phyloP scores from a whole-genome alignment of 108 stramenopile genomes.

The Conticribra guillardii region DNA sequence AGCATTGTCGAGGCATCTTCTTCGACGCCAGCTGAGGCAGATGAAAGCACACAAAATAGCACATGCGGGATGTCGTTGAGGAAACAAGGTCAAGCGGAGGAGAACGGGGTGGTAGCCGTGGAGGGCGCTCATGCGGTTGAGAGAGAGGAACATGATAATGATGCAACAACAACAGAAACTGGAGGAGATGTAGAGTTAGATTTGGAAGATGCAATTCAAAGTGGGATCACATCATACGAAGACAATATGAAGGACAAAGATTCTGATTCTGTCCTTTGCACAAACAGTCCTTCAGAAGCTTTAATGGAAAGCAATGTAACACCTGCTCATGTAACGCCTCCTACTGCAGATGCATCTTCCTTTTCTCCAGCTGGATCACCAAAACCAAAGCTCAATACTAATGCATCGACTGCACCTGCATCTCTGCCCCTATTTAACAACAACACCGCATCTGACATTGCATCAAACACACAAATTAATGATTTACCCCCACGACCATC shows the following conservation, averaged over 20 bases:
- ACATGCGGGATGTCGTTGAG: no score
- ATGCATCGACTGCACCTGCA: neutral
- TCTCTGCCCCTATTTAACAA: neutral
- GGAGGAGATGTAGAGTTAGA: neutral
- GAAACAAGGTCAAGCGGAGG: no score
- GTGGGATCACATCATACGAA: neutral
- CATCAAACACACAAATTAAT: no score
- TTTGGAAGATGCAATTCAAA: neutral
- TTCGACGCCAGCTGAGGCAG: no score
- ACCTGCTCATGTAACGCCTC: slow-evolving; percentile 23
- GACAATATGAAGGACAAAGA: neutral
- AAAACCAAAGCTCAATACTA: neutral
- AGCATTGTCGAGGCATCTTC: slow-evolving; percentile 54
- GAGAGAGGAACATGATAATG: no score
- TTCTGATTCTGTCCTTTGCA: neutral
- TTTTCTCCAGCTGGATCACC: slow-evolving; percentile 23
- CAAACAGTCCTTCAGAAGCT: neutral
- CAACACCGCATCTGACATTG: neutral
- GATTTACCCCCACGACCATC: neutral
- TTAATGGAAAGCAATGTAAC: slow-evolving; percentile 5
- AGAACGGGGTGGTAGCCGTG: no score
- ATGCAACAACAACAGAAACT: neutral
- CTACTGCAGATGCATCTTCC: slow-evolving; percentile 22
- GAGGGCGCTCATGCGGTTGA: no score
- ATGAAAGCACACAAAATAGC: no score